These are phyloP conservation scores for Plasmopara viticola DNA, from an alignment of 352 stramenopile species.

Conservation along the genomic window DNA sequence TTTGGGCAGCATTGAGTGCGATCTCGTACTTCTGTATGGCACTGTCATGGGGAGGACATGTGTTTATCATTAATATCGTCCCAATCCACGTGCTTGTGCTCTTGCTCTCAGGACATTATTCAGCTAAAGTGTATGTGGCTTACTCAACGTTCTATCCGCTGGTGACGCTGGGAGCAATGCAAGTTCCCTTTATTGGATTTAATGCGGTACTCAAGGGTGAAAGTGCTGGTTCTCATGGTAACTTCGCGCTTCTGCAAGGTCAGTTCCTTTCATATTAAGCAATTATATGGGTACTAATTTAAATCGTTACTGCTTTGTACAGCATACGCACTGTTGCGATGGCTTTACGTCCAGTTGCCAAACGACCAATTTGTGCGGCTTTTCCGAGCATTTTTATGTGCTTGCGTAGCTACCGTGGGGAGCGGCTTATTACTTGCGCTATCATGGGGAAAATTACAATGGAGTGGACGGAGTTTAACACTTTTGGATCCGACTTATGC, in stretches of 20 bases:
- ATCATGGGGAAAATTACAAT: slow-evolving; percentile 77
- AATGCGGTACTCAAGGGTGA: slow-evolving; percentile 89
- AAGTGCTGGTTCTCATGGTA: slow-evolving; percentile 64
- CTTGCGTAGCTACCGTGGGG: slow-evolving; percentile 29
- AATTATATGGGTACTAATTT: not conserved
- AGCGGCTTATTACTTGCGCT: slow-evolving; percentile 43
- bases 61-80: slow-evolving; percentile 99
- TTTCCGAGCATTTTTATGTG: slow-evolving; percentile 32
- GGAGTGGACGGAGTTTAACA: slow-evolving; percentile 88
- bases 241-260: slow-evolving; percentile 92
- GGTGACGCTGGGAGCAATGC: slow-evolving; percentile 93
- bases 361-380: slow-evolving; percentile 39
- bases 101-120: slow-evolving; percentile 88
- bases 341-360: slow-evolving; percentile 42
- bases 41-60: slow-evolving; percentile 96
- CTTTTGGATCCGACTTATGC: slow-evolving; percentile 91
- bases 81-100: slow-evolving; percentile 92
- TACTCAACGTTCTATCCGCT: slow-evolving; percentile 99
- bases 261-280: not conserved
- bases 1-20: slow-evolving; percentile 45
- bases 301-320: slow-evolving; percentile 7
- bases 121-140: slow-evolving; percentile 90
- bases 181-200: slow-evolving; percentile 98
- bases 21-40: slow-evolving; percentile 97
- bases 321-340: slow-evolving; percentile 56